A percentile compares a stretch with the other conserved stretches of the same genome.
Conservation (phyloP, 2,329 filamentous ascomycete species). For the Aspergillus novofumigatus region DNA sequence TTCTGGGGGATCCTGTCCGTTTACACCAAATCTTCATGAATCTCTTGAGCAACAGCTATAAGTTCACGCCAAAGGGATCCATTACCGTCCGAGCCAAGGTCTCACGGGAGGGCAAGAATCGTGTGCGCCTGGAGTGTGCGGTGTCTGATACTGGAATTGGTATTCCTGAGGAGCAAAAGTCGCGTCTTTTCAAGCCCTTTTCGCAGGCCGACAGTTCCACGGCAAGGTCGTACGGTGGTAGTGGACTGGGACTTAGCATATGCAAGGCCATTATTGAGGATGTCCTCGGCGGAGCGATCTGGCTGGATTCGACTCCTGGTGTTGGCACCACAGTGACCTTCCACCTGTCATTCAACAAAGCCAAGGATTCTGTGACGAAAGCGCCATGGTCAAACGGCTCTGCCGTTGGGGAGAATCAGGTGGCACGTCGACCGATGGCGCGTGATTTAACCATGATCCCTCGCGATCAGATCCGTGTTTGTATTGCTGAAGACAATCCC, state of each 20-base stretch:
- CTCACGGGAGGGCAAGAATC: conserved; percentile 65
- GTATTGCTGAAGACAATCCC: conserved; percentile 90
- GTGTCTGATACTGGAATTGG: conserved; percentile 89
- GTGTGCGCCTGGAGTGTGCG: conserved; percentile 74
- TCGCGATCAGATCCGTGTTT: conserved; percentile 75
- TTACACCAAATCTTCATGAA: conserved; percentile 76
- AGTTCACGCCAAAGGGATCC: conserved; percentile 83
- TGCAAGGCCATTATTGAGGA: conserved; percentile 92
- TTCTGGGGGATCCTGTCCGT: conserved; percentile 81
- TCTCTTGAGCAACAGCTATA: conserved; percentile 86
- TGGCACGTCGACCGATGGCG: conserved; percentile 44
- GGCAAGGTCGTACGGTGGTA: conserved; percentile 85
- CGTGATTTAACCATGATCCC: conserved; percentile 69
- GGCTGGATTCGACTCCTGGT: conserved; percentile 71
- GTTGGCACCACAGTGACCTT: conserved; percentile 65
- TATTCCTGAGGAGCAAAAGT: conserved; percentile 70
- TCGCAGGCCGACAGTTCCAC: conserved; percentile 90
- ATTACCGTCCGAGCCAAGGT: conserved; percentile 77
- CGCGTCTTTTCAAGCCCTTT: conserved; percentile 87
- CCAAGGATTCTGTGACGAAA: conserved; percentile 54
- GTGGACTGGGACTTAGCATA: conserved; percentile 84
- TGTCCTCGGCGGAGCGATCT: conserved; percentile 82
- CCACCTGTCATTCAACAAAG: conserved; percentile 80
- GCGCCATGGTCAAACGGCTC: conserved; percentile 51
- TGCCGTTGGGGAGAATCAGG: conserved; percentile 39